Conservation (phyloP, 768 basidiomycete species). For the Strobilomyces confusus region DNA sequence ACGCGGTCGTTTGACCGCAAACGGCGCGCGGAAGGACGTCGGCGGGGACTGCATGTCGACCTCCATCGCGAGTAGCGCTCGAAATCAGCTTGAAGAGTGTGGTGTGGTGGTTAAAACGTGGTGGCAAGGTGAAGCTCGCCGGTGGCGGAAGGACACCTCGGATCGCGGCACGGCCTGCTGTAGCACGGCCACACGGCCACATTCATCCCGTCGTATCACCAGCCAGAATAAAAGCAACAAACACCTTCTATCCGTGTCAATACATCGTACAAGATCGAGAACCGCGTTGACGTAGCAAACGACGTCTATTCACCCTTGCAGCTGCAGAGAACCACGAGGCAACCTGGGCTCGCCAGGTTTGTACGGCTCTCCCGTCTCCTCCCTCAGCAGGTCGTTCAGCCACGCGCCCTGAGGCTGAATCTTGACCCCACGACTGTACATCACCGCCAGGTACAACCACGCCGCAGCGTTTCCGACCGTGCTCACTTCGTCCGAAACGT, state of each 20-base stretch:
- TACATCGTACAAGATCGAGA: neutral
- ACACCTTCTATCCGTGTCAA: constrained; percentile 1
- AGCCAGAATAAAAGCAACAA: neutral
- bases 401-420: constrained; percentile 78
- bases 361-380: constrained; percentile 73
- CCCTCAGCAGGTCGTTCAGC: constrained; percentile 77
- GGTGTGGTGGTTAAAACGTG: no score
- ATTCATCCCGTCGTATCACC: no score
- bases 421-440: constrained; percentile 74
- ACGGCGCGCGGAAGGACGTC: constrained; percentile 35
- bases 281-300: neutral
- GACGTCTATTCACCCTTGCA: constrained; percentile 33
- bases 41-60: constrained; percentile 49
- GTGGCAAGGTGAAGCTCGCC: no score
- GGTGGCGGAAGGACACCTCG: no score
- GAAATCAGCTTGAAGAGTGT: no score
- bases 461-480: constrained; percentile 76
- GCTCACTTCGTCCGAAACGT: constrained; percentile 80
- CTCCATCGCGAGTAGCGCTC: constrained; percentile 38
- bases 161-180: neutral
- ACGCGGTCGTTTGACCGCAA: constrained; percentile 50
- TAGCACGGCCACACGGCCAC: neutral
- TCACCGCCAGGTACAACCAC: constrained; percentile 71
- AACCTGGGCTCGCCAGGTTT: constrained; percentile 63
- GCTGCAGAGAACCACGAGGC: constrained; percentile 56